These are phyloP conservation scores for Glebionis coronaria DNA, from an alignment of 129 eudicot species.

Conservation along the genomic window DNA sequence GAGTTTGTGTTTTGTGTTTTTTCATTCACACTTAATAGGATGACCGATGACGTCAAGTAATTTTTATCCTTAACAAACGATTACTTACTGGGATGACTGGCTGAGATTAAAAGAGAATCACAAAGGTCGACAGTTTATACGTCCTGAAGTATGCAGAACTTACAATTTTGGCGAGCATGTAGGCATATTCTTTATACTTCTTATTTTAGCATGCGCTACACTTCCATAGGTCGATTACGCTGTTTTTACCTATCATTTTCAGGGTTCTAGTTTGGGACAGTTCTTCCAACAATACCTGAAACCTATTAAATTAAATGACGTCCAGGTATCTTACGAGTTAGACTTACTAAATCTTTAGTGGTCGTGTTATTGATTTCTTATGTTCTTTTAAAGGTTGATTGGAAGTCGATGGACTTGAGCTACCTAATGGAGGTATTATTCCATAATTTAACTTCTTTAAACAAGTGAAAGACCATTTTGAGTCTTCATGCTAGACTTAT, in stretches of 20 bases:
- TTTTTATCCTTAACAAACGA: conserved; percentile 53
- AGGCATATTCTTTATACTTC: conserved; percentile 13
- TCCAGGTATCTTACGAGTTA: conserved; percentile 41
- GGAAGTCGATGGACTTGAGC: conserved; percentile 92
- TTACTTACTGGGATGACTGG: conserved; percentile 99
- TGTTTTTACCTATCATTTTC: not conserved
- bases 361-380: conserved; percentile 11
- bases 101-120: conserved; percentile 85
- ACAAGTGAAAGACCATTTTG: not conserved
- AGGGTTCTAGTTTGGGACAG: conserved; percentile 99
- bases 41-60: conserved; percentile 5
- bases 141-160: conserved; percentile 98
- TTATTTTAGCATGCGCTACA: too few relatives aligned
- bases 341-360: not conserved
- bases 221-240: too few relatives aligned
- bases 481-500: not conserved
- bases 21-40: conserved; percentile 4
- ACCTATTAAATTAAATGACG: conserved; percentile 85
- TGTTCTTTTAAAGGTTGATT: conserved; percentile 56
- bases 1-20: conserved; percentile 17
- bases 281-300: conserved; percentile 79
- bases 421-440: conserved; percentile 81
- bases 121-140: conserved; percentile 78
- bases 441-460: not conserved
- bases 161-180: conserved; percentile 99